phyloP scores from a whole-genome alignment of 306 rosid genomes.

The Prunus mongolica region DNA sequence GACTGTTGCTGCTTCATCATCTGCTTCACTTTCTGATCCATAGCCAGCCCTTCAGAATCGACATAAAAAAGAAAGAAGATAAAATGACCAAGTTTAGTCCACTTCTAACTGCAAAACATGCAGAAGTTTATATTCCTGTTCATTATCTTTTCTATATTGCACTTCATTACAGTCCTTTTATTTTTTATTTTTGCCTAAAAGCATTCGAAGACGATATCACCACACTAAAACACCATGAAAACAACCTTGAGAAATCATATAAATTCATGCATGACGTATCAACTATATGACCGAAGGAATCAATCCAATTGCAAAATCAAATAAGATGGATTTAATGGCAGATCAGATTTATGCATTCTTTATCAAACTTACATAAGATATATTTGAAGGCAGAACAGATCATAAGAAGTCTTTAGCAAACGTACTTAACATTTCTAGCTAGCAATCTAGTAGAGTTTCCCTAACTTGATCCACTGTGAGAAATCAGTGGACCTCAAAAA shows the following conservation, averaged over 20 bases:
- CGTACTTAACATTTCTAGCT: neutral
- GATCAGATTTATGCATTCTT: neutral
- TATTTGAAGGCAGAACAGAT: neutral
- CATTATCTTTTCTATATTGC: neutral
- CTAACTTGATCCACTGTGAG: neutral
- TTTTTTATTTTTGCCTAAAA: too few species aligned
- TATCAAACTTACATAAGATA: neutral
- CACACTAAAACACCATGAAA: neutral
- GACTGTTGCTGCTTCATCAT: constrained; percentile 90
- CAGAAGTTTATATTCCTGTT: neutral
- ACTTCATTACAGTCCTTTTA: neutral
- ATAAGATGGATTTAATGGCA: neutral
- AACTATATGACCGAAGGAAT: neutral
- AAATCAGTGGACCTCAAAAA: neutral
- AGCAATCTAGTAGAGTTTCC: neutral
- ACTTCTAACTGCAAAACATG: neutral
- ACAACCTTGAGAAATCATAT: neutral
- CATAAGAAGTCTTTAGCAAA: neutral
- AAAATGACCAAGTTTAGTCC: neutral
- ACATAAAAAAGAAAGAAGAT: neutral
- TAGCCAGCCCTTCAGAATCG: constrained; percentile 68
- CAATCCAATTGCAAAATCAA: constrained; percentile 1
- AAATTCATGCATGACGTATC: neutral
- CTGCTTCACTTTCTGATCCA: constrained; percentile 97
- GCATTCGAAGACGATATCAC: neutral